Base-by-base conservation (phyloP, 1,284 basidiomycete genomes). In the Papiliotrema terrestris region DNA sequence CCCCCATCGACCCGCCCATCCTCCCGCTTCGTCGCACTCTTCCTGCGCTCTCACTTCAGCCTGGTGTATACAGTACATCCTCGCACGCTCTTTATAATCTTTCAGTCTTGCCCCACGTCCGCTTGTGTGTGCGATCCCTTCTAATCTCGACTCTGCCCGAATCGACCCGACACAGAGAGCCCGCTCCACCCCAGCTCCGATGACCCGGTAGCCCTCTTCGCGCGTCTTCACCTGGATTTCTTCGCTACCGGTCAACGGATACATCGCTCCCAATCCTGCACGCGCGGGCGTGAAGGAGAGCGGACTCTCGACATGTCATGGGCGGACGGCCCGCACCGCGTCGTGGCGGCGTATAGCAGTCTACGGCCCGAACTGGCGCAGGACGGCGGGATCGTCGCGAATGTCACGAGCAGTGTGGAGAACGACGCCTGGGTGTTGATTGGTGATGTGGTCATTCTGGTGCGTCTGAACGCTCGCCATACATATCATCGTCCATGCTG, bases 381-480 rank as follows among this genome's bases (percentile, higher is more conserved):
- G 15, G 9, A 17, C 8, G 47, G 47, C 11, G 15, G 36, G 32
- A 8, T 15, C 4, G 26, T 51, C 38, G 50, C 42, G 23, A 45
- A 51, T 32, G 20, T 46, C 15, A 25, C 51, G 11, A 46, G 43
- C 3, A 20, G 8, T 32, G 56, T 52, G 17, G 50, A 54, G 41
- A 48, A 48, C 56, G 26, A 56, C 41, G 38, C 57, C 6, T 75
- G 73, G 72, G 64, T 74, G 22, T 52, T 68, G 15, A 67, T 71
- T 19, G 71, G 68, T 25, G 72, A 73, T 56, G 51, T 65, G 11
- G 64, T 69, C 32, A 74, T 76, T n/a, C 56, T 74, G 26, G 72
- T 76, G 45, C 54, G 67, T 59, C 36, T 41, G 15, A 17, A 15
- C 45, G 13, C 3, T 22, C 19, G 36, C 20, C 23, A 14, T 44